These are phyloP conservation scores for Lipomyces orientalis DNA, from an alignment of 805 yeast genomes.

Conservation along the genomic window DNA sequence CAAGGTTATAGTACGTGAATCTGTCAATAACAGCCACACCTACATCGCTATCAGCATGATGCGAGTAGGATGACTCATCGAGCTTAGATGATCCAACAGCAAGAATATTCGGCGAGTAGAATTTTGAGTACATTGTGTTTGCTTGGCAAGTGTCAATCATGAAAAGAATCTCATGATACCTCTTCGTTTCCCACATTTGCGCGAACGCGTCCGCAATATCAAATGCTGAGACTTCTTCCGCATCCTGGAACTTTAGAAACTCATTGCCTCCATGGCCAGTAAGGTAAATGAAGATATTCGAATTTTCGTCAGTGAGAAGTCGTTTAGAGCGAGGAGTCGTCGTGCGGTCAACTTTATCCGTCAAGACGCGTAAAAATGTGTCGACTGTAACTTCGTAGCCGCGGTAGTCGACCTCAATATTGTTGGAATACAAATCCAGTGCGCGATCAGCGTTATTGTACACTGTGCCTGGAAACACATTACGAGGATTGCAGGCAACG, in stretches of 20 bases:
- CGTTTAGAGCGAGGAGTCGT: conserved; percentile 88
- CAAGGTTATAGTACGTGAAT: conserved; percentile 90
- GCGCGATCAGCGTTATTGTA: conserved; percentile 93
- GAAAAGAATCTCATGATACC: conserved; percentile 93
- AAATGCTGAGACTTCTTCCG: conserved; percentile 93
- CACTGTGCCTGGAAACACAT: conserved; percentile 94
- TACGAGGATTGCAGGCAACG: conserved; percentile 94
- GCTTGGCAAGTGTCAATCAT: conserved; percentile 99
- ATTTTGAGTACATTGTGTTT: conserved; percentile 92
- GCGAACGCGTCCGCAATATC: conserved; percentile 97
- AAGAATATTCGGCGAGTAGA: conserved; percentile 88
- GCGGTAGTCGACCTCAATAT: conserved; percentile 93
- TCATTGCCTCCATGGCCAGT: conserved; percentile 99
- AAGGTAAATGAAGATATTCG: conserved; percentile 91
- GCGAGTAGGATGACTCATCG: conserved; percentile 92
- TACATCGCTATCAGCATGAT: conserved; percentile 91
- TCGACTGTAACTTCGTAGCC: conserved; percentile 99
- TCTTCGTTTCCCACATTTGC: conserved; percentile 93
- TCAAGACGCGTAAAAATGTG: conserved; percentile 86
- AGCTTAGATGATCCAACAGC: conserved; percentile 90
- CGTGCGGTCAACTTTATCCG: conserved; percentile 94
- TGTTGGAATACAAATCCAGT: conserved; percentile 90
- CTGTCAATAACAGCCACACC: conserved; percentile 98
- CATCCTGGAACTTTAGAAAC: conserved; percentile 95
- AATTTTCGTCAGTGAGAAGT: conserved; percentile 87